These are phyloP conservation scores for Kwoniella pini DNA, from an alignment of 768 basidiomycete genomes.

Conservation along the genomic window DNA sequence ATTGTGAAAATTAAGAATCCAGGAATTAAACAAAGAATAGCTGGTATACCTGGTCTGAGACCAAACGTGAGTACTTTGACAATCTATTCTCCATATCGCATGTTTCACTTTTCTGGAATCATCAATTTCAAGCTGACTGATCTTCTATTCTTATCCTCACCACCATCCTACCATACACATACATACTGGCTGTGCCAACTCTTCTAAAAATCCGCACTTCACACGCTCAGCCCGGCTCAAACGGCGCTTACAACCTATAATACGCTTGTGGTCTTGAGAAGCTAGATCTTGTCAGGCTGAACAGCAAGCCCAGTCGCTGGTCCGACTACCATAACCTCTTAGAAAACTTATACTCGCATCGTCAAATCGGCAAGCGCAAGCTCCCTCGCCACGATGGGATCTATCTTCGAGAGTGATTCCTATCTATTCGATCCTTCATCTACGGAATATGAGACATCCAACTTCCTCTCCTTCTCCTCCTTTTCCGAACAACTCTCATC, in stretches of 20 bases:
- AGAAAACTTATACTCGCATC: neutral
- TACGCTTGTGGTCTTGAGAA: constrained; percentile 8
- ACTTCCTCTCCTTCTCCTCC: constrained; percentile 45
- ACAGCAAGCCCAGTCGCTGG: constrained; percentile 28
- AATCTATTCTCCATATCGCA: neutral
- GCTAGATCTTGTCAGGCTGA: constrained; percentile 24
- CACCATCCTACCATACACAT: neutral
- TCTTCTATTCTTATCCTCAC: constrained; percentile 16
- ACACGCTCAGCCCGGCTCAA: constrained; percentile 26
- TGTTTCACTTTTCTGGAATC: neutral
- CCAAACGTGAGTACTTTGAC: constrained; percentile 5
- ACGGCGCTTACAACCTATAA: constrained; percentile 11
- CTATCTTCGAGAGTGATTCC: constrained; percentile 39
- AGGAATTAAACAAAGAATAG: neutral
- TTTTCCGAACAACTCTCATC: constrained; percentile 34
- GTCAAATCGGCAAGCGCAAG: constrained; percentile 1
- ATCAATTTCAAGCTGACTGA: neutral
- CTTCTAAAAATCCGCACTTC: neutral
- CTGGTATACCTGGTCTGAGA: constrained; percentile 10
- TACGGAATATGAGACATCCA: constrained; percentile 10
- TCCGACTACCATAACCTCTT: constrained; percentile 13
- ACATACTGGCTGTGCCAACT: constrained; percentile 2
- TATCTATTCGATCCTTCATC: constrained; percentile 39
- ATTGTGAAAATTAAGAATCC: neutral
- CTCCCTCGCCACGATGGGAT: constrained; percentile 32